phyloP scores from a whole-genome alignment of 2,329 filamentous ascomycete genomes.

The Ploettnerulaceae sp. region DNA sequence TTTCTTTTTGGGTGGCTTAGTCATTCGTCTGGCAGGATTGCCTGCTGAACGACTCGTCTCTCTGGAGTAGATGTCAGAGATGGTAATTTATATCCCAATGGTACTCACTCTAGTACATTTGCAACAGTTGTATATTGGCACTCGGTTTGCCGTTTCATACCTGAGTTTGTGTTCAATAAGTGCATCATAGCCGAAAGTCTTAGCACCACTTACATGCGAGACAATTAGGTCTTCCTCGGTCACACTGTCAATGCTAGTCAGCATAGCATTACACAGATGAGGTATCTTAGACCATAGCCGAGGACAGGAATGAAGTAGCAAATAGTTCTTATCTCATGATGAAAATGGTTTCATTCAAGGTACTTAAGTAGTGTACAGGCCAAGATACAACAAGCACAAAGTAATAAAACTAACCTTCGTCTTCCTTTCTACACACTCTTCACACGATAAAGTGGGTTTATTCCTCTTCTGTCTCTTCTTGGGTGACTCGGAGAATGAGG shows the following conservation, averaged over 20 bases:
- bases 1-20: constrained; percentile 53
- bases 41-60: constrained; percentile 52
- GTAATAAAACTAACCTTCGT: constrained; percentile 55
- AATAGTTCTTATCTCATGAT: too few relatives aligned
- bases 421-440: constrained; percentile 77
- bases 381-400: not conserved
- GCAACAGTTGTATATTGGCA: constrained; percentile 74
- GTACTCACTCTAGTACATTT: constrained; percentile 66
- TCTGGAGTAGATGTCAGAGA: constrained; percentile 34
- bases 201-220: constrained; percentile 51
- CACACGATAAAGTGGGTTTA: constrained; percentile 75
- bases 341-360: too few relatives aligned
- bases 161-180: constrained; percentile 37
- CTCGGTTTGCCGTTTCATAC: constrained; percentile 70
- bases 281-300: too few relatives aligned
- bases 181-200: constrained; percentile 9
- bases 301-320: not conserved
- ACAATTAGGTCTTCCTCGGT: constrained; percentile 66
- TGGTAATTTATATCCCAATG: not conserved
- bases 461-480: constrained; percentile 76
- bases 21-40: constrained; percentile 49
- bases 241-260: constrained; percentile 60
- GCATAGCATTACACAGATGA: not conserved
- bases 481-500: constrained; percentile 13
- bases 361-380: too few relatives aligned